These are phyloP conservation scores for Euryodendron excelsum DNA, from an alignment of 148 eudicot species.

Conservation along the genomic window DNA sequence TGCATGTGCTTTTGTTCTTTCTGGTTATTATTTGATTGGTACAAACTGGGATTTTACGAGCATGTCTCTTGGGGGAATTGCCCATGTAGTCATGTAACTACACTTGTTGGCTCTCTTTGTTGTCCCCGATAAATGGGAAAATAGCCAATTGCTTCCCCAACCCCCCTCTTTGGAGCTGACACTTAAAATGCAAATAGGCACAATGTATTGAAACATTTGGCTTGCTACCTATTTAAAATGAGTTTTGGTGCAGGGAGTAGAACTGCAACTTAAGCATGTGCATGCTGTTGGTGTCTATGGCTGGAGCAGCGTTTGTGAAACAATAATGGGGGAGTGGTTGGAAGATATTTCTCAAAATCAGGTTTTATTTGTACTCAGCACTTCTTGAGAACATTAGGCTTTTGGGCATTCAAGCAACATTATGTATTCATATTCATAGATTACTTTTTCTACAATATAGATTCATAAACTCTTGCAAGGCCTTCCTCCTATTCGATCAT, in stretches of 20 bases:
- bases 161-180: neutral
- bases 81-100: neutral
- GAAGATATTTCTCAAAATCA: constrained; percentile 97
- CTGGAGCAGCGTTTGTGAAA: constrained; percentile 77
- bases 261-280: constrained; percentile 82
- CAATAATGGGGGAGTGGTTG: constrained; percentile 80
- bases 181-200: neutral
- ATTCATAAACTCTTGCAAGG: constrained; percentile 78
- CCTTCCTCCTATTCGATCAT: constrained; percentile 75
- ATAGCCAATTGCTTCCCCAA: neutral
- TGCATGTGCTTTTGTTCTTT: neutral
- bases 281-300: constrained; percentile 90
- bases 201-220: neutral
- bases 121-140: neutral
- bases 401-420: neutral
- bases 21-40: neutral
- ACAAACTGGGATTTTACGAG: neutral
- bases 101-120: neutral
- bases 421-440: constrained; percentile 1
- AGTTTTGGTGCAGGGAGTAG: constrained; percentile 68
- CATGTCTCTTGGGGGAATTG: neutral
- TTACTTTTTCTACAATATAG: constrained; percentile 32
- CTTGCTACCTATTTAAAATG: neutral
- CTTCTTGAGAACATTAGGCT: neutral
- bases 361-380: constrained; percentile 37